These are phyloP conservation scores for Cardamine resedifolia DNA, from an alignment of 345 rosid genomes.

Conservation along the genomic window DNA sequence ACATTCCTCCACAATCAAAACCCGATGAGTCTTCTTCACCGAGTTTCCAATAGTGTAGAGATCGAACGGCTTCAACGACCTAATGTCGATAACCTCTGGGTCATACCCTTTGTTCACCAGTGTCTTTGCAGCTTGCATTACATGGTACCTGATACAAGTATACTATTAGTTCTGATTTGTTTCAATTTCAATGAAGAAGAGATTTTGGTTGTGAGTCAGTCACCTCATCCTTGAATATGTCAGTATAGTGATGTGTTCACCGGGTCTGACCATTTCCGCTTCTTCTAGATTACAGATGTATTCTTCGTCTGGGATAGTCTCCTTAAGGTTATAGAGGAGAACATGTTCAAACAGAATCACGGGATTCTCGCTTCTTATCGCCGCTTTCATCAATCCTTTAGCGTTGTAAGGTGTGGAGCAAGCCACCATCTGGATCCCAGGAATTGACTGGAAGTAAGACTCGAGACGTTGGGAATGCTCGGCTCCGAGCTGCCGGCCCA, in stretches of 20 bases:
- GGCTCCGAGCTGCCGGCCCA: slow-evolving; percentile 90
- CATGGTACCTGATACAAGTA: slow-evolving; percentile 61
- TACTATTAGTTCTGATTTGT: background rate
- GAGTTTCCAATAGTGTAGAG: slow-evolving; percentile 85
- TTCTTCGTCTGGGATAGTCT: slow-evolving; percentile 79
- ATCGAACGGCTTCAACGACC: slow-evolving; percentile 88
- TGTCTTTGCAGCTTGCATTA: slow-evolving; percentile 93
- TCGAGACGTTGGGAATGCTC: slow-evolving; percentile 93
- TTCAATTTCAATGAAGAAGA: background rate
- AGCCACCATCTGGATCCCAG: slow-evolving; percentile 95
- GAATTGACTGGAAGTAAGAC: slow-evolving; percentile 89
- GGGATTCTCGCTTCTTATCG: slow-evolving; percentile 88
- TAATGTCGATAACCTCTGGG: slow-evolving; percentile 86
- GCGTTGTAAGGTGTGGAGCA: slow-evolving; percentile 93
- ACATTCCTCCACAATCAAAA: slow-evolving; percentile 92
- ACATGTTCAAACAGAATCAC: slow-evolving; percentile 93
- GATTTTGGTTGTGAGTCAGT: slow-evolving; percentile 28
- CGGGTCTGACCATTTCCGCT: slow-evolving; percentile 93
- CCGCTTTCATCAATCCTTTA: slow-evolving; percentile 94
- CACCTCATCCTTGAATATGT: slow-evolving; percentile 92
- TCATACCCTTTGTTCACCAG: slow-evolving; percentile 88
- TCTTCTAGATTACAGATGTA: slow-evolving; percentile 87
- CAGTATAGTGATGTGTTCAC: slow-evolving; percentile 78
- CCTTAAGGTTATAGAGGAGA: slow-evolving; percentile 89
- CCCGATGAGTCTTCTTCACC: slow-evolving; percentile 86